Evolutionary conservation across 2,329 filamentous ascomycete species (phyloP).

Genomic region (Paradendryphiella salina): DNA sequence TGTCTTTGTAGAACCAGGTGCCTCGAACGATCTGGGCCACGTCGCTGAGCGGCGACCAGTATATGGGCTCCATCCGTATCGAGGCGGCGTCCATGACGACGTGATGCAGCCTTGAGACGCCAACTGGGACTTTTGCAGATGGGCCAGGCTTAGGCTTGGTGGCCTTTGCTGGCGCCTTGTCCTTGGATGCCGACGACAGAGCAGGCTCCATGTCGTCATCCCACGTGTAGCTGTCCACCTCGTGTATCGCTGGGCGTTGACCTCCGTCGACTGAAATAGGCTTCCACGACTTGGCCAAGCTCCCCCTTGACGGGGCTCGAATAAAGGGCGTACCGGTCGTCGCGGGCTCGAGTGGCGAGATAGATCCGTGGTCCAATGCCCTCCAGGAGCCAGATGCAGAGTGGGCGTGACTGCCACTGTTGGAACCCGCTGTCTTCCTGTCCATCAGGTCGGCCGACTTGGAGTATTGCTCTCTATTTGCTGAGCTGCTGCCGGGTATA

Average conservation of each 20-base stretch:
- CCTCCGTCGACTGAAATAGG: conserved; percentile 29
- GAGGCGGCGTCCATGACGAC: conserved; percentile 71
- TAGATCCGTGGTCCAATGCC: conserved; percentile 35
- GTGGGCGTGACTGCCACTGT: conserved; percentile 25
- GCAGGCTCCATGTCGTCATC: conserved; percentile 49
- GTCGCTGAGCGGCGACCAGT: conserved; percentile 94
- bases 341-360: conserved; percentile 36
- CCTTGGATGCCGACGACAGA: conserved; percentile 31
- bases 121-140: conserved; percentile 72
- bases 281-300: conserved; percentile 31
- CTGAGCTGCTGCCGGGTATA: conserved; percentile 30
- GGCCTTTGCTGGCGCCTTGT: conserved; percentile 31
- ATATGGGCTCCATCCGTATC: conserved; percentile 87
- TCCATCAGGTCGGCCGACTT: conserved; percentile 35
- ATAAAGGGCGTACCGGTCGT: conserved; percentile 58
- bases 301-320: conserved; percentile 52
- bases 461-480: conserved; percentile 34
- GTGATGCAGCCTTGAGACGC: conserved; percentile 84
- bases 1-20: conserved; percentile 97
- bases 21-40: conserved; percentile 78
- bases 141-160: conserved; percentile 41
- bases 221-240: conserved; percentile 55
- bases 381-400: conserved; percentile 36
- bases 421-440: conserved; percentile 30
- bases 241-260: conserved; percentile 44